These are phyloP conservation scores for Jackrogersella minutella DNA, from an alignment of 495 filamentous ascomycete species.

Conservation along the genomic window DNA sequence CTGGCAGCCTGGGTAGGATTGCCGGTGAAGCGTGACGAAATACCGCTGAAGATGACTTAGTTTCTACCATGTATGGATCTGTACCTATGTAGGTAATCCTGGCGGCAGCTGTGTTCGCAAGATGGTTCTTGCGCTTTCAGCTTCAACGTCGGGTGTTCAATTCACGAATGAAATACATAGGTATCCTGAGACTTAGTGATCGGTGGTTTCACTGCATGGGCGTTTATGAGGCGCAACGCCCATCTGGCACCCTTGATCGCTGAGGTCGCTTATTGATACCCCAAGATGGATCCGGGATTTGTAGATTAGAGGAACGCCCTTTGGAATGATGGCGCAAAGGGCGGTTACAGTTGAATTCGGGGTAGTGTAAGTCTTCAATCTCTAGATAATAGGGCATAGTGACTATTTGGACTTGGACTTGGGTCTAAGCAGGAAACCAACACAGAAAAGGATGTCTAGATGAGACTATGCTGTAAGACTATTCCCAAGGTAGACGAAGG, in stretches of 20 bases:
- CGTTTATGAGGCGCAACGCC: slow-evolving; percentile 31
- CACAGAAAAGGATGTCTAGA: slow-evolving; percentile 22
- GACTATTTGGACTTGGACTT: not conserved
- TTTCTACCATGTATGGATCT: too few species aligned
- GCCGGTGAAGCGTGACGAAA: slow-evolving; percentile 10
- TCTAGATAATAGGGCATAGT: slow-evolving; percentile 16
- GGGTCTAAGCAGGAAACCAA: slow-evolving; percentile 6
- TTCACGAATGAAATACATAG: not conserved
- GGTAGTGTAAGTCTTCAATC: slow-evolving; percentile 1
- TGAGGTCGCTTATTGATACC: slow-evolving; percentile 4
- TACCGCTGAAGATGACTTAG: not conserved
- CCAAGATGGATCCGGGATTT: not conserved
- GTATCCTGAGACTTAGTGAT: slow-evolving; percentile 3
- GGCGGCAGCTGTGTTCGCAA: slow-evolving; percentile 2
- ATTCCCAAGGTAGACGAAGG: slow-evolving; percentile 34
- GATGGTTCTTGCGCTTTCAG: slow-evolving; percentile 3
- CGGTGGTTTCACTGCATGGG: slow-evolving; percentile 29
- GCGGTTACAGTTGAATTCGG: slow-evolving; percentile 31
- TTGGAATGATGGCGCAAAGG: slow-evolving; percentile 25
- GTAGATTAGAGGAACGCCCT: slow-evolving; percentile 5
- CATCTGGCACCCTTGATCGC: slow-evolving; percentile 16
- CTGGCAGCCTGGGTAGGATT: not conserved
- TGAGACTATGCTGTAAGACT: slow-evolving; percentile 37
- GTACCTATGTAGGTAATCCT: too few species aligned
- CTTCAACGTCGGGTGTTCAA: slow-evolving; percentile 1